phyloP scores from a whole-genome alignment of 2,329 filamentous ascomycete species.

The Claviceps purpurea region DNA sequence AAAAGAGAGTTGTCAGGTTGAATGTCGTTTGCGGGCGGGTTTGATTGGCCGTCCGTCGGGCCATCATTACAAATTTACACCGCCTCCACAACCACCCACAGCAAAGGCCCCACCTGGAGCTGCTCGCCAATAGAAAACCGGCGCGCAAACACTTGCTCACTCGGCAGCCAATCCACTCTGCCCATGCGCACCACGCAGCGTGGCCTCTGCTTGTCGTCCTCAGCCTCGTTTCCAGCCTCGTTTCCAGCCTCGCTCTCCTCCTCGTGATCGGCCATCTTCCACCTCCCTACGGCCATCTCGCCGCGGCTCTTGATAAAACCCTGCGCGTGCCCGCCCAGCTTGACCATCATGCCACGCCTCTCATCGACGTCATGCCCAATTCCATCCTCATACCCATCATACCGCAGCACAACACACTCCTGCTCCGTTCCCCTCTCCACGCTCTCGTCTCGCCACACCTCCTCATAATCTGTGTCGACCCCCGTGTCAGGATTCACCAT shows the following conservation, averaged over 20 bases:
- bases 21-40: not conserved
- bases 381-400: conserved; percentile 19
- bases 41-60: conserved; percentile 11
- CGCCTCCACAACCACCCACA: conserved; percentile 9
- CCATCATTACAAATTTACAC: not conserved
- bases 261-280: conserved; percentile 22
- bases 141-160: conserved; percentile 5
- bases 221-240: not conserved
- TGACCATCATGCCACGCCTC: conserved; percentile 35
- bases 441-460: conserved; percentile 45
- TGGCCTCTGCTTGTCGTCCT: not conserved
- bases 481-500: conserved; percentile 47
- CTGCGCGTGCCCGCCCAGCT: conserved; percentile 42
- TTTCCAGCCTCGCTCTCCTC: not conserved
- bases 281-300: conserved; percentile 37
- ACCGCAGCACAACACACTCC: conserved; percentile 26
- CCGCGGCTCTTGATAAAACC: conserved; percentile 35
- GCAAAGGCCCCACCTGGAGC: not conserved
- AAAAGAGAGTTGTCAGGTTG: not conserved
- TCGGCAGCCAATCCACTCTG: not conserved
- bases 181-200: conserved; percentile 25
- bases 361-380: conserved; percentile 8
- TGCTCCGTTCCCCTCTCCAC: conserved; percentile 4
- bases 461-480: conserved; percentile 44
- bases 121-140: conserved; percentile 2